These are phyloP conservation scores for Penicillium expansum DNA, from an alignment of 2,329 filamentous ascomycete genomes.

Conservation along the genomic window DNA sequence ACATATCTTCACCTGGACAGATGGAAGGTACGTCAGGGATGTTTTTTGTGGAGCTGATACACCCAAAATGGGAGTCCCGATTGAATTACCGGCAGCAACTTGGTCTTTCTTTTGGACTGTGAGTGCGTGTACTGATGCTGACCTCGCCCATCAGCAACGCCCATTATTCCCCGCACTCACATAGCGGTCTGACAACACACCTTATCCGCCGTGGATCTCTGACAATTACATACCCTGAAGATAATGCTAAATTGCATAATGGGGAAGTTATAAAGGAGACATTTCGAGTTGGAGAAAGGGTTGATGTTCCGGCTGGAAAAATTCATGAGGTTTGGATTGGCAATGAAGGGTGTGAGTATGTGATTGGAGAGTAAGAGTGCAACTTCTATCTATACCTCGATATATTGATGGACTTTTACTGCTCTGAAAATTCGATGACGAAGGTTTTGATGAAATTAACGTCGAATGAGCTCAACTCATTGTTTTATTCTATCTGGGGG, in stretches of 20 bases:
- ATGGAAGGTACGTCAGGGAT: slow-evolving; percentile 48
- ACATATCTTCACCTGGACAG: slow-evolving; percentile 62
- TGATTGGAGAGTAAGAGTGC: slow-evolving; percentile 53
- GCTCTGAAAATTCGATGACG: background rate
- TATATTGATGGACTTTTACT: background rate
- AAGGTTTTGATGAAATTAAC: background rate
- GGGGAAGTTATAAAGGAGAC: slow-evolving; percentile 50
- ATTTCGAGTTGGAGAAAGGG: slow-evolving; percentile 52
- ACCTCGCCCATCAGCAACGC: slow-evolving; percentile 47
- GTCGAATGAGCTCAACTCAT: slow-evolving; percentile 4
- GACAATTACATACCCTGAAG: slow-evolving; percentile 58
- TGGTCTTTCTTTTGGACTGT: background rate
- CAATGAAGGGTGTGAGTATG: slow-evolving; percentile 57
- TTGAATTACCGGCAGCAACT: background rate
- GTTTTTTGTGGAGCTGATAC: too few species aligned
- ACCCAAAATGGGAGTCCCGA: background rate
- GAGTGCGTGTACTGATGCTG: background rate
- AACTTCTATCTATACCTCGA: background rate
- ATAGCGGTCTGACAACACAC: slow-evolving; percentile 57
- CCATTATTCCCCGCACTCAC: slow-evolving; percentile 59
- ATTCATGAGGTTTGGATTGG: slow-evolving; percentile 63
- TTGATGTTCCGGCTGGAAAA: slow-evolving; percentile 58
- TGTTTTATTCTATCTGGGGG: background rate
- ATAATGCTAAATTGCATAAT: slow-evolving; percentile 34
- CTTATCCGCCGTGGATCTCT: slow-evolving; percentile 57